Conservation (phyloP, 768 basidiomycete species). For the Ephemerocybe angulata region DNA sequence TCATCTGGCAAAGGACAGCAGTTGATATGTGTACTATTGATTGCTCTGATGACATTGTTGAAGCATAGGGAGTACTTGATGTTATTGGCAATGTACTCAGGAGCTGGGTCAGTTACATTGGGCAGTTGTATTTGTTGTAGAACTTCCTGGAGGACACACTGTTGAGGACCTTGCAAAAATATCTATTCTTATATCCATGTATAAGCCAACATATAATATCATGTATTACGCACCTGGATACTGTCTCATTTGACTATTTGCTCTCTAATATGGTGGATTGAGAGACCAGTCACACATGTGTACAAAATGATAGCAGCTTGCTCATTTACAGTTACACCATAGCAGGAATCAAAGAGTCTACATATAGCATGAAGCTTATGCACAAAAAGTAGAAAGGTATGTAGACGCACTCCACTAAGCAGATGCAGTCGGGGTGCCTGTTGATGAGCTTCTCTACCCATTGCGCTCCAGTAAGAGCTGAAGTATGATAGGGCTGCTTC, state of each 20-base stretch:
- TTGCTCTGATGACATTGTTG: slow-evolving; percentile 21
- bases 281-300: slow-evolving; percentile 1
- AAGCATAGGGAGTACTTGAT: slow-evolving; percentile 24
- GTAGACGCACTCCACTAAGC: slow-evolving; percentile 11
- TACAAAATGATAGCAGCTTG: slow-evolving; percentile 9
- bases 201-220: slow-evolving; percentile 16
- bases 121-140: slow-evolving; percentile 18
- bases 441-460: slow-evolving; percentile 19
- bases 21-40: slow-evolving; percentile 32
- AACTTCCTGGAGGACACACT: slow-evolving; percentile 4
- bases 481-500: slow-evolving; percentile 19
- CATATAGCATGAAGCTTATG: slow-evolving; percentile 12
- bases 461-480: slow-evolving; percentile 9
- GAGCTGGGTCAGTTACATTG: slow-evolving; percentile 8
- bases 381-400: slow-evolving; percentile 17
- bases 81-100: slow-evolving; percentile 18
- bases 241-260: slow-evolving; percentile 1
- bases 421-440: slow-evolving; percentile 17
- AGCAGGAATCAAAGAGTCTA: slow-evolving; percentile 14
- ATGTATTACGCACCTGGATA: slow-evolving; percentile 6
- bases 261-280: slow-evolving; percentile 1
- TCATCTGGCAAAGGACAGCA: slow-evolving; percentile 14
- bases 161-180: neutral
- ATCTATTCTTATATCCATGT: slow-evolving; percentile 28
- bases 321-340: slow-evolving; percentile 1